A percentile compares a stretch with the other conserved stretches of the same genome.
phyloP scores from a whole-genome alignment of 148 eudicot species.

The Fagopyrum homotropicum region DNA sequence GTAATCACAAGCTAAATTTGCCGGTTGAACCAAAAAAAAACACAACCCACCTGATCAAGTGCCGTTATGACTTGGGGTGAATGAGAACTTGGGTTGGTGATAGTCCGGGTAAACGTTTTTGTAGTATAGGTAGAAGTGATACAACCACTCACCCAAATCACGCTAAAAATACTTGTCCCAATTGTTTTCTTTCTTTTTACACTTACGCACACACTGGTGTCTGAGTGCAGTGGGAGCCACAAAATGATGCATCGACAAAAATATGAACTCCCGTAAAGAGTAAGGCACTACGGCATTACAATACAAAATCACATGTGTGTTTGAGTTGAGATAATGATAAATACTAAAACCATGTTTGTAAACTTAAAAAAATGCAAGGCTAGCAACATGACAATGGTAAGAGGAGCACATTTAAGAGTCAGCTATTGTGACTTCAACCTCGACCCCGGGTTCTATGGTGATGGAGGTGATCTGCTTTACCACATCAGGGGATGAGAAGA shows the following conservation, averaged over 20 bases:
- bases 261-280: not conserved
- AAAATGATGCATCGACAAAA: not conserved
- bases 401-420: constrained; percentile 29
- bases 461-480: constrained; percentile 68
- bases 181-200: too few species aligned
- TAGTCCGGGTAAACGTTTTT: too few species aligned
- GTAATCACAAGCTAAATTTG: too few species aligned
- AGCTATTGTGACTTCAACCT: constrained; percentile 65
- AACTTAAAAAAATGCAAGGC: constrained; percentile 2
- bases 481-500: constrained; percentile 62
- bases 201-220: too few species aligned
- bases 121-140: too few species aligned
- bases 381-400: constrained; percentile 11
- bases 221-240: too few species aligned
- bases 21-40: too few species aligned
- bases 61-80: too few species aligned
- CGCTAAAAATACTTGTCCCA: too few species aligned
- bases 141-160: too few species aligned
- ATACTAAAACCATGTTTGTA: not conserved
- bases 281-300: not conserved
- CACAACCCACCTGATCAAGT: too few species aligned
- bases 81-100: too few species aligned
- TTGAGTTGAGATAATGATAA: not conserved
- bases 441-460: constrained; percentile 67
- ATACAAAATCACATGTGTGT: not conserved